phyloP scores from a whole-genome alignment of 495 filamentous ascomycete genomes.

The Penicillium verhagenii region DNA sequence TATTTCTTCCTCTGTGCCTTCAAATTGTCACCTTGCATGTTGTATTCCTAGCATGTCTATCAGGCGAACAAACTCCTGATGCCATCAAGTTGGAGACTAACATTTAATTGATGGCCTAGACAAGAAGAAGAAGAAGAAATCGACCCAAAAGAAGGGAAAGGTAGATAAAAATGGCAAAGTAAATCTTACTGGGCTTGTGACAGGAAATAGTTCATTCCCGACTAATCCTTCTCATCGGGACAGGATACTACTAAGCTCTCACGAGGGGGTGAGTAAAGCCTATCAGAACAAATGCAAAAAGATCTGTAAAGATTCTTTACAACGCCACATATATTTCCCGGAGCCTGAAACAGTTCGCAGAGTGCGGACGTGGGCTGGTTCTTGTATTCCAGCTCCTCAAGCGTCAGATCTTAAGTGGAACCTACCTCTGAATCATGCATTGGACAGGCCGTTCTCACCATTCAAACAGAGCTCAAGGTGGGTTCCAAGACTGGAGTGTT shows the following conservation, averaged over 20 bases:
- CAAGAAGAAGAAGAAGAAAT: not conserved
- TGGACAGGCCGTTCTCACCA: not conserved
- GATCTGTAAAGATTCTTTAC: not conserved
- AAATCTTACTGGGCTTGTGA: not conserved
- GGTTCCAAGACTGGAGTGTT: too few relatives aligned
- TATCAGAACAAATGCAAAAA: not conserved
- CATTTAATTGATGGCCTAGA: not conserved
- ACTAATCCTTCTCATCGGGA: not conserved
- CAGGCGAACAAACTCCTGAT: not conserved
- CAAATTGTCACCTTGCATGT: not conserved
- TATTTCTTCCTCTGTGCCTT: too few relatives aligned
- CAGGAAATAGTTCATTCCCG: not conserved
- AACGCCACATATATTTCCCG: slow-evolving; percentile 7
- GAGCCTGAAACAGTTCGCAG: slow-evolving; percentile 6
- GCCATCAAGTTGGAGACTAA: not conserved
- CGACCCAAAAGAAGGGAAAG: not conserved
- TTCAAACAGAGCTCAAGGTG: too few relatives aligned
- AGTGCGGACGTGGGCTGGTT: slow-evolving; percentile 16
- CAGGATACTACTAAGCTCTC: not conserved
- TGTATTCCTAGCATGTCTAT: not conserved
- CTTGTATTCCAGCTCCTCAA: not conserved
- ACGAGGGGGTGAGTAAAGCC: not conserved
- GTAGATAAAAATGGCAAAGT: not conserved
- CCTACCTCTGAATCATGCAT: not conserved
- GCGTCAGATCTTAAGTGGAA: not conserved